Evolutionary conservation across 1,284 basidiomycete genomes (phyloP).

Genomic region (Paramarasmius palmivorus): DNA sequence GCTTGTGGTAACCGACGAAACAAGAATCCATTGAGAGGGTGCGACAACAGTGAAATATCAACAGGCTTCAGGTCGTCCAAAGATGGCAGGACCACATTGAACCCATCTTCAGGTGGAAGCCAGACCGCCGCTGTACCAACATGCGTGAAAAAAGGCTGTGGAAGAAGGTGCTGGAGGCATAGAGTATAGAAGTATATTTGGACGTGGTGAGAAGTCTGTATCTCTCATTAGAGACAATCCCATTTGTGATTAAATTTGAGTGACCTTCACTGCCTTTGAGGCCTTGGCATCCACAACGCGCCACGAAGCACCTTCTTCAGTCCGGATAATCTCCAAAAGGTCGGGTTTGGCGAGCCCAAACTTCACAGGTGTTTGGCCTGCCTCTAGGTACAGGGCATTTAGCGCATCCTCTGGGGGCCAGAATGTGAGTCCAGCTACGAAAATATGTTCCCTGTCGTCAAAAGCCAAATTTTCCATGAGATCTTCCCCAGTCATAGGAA

Average conservation of each 20-base stretch:
- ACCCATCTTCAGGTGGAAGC: constrained; percentile 42
- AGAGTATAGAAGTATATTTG: constrained; percentile 52
- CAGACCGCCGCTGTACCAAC: constrained; percentile 40
- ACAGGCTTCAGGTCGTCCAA: constrained; percentile 39
- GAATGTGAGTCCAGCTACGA: constrained; percentile 46
- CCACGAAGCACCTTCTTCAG: constrained; percentile 41
- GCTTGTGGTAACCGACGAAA: constrained; percentile 42
- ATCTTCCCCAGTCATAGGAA: constrained; percentile 30
- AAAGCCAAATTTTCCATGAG: constrained; percentile 41
- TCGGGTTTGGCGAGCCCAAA: constrained; percentile 52
- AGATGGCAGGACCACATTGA: constrained; percentile 30
- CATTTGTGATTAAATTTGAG: background rate
- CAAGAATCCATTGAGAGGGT: constrained; percentile 37
- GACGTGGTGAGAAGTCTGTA: constrained; percentile 50
- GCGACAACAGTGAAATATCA: constrained; percentile 34
- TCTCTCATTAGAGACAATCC: background rate
- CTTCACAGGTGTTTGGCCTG: constrained; percentile 32
- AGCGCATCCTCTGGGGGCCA: constrained; percentile 36
- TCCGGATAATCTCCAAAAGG: constrained; percentile 41
- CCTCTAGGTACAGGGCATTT: constrained; percentile 31
- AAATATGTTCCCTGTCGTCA: constrained; percentile 47
- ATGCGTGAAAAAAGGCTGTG: constrained; percentile 30
- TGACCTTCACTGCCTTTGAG: constrained; percentile 40
- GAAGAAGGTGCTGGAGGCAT: constrained; percentile 41
- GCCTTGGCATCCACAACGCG: constrained; percentile 56